Percentiles rank a stretch among this genome's conserved stretches.
Evolutionary conservation across 129 eudicot species (phyloP).

Genomic region (Flaveria bidentis): DNA sequence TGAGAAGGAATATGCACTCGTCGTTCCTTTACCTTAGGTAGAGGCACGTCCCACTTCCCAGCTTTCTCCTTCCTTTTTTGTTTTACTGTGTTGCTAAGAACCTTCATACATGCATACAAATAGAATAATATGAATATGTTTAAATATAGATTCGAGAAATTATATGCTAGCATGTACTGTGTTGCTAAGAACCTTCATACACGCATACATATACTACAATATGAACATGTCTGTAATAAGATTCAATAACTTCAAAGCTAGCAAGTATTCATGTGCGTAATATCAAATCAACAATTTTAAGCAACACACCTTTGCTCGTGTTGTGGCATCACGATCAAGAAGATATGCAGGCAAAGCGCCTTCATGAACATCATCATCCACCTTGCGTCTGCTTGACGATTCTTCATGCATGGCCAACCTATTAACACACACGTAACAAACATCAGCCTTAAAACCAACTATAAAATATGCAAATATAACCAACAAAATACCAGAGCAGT

Average conservation of each 20-base stretch:
- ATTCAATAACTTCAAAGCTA: background rate
- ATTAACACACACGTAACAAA: slow-evolving; percentile 19
- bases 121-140: too few relatives aligned
- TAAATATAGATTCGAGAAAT: too few relatives aligned
- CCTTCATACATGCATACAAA: slow-evolving; percentile 36
- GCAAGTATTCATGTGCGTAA: background rate
- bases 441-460: background rate
- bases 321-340: slow-evolving; percentile 92
- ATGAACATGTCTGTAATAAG: background rate
- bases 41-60: slow-evolving; percentile 92
- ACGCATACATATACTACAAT: background rate
- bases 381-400: slow-evolving; percentile 90
- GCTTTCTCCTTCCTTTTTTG: slow-evolving; percentile 95
- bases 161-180: too few relatives aligned
- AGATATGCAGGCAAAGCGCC: slow-evolving; percentile 98
- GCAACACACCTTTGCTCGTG: slow-evolving; percentile 75
- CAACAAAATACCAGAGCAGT: background rate
- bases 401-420: slow-evolving; percentile 98
- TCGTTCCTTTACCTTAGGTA: slow-evolving; percentile 59
- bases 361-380: slow-evolving; percentile 89
- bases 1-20: background rate
- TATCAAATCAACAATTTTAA: background rate
- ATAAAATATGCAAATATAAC: slow-evolving; percentile 3
- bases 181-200: too few relatives aligned
- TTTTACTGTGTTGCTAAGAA: slow-evolving; percentile 83